Percentiles rank a stretch among this genome's conserved stretches.
phyloP scores from a whole-genome alignment of 176 grass and related monocot genomes.

The Triticum dicoccoides region DNA sequence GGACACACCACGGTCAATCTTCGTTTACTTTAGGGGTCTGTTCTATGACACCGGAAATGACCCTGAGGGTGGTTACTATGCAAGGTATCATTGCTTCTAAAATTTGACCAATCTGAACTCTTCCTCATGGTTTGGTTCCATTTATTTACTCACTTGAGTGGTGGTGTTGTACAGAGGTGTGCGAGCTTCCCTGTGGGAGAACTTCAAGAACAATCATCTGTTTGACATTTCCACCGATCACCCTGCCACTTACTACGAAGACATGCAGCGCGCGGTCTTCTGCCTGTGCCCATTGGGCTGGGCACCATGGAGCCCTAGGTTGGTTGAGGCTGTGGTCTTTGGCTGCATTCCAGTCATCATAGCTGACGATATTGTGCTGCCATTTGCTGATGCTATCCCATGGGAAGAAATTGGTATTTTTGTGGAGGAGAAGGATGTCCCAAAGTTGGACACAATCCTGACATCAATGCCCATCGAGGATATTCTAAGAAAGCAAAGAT shows the following conservation, averaged over 20 bases:
- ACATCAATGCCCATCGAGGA: constrained; percentile 82
- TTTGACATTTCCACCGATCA: constrained; percentile 96
- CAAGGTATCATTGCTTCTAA: constrained; percentile 54
- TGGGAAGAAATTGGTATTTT: constrained; percentile 97
- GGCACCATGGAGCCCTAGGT: constrained; percentile 96
- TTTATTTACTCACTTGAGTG: constrained; percentile 24
- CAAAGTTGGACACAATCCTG: constrained; percentile 80
- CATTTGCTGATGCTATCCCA: constrained; percentile 92
- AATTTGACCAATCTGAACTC: neutral
- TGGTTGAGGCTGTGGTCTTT: constrained; percentile 90
- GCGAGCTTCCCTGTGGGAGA: constrained; percentile 86
- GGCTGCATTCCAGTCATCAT: constrained; percentile 97
- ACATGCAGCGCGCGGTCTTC: constrained; percentile 92
- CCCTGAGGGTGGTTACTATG: constrained; percentile 93
- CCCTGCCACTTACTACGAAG: constrained; percentile 91
- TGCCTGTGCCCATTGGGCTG: constrained; percentile 93
- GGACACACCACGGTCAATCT: constrained; percentile 87
- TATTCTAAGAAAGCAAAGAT: constrained; percentile 91
- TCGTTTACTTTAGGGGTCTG: constrained; percentile 88
- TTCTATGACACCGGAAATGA: constrained; percentile 98
- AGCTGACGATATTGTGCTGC: constrained; percentile 89
- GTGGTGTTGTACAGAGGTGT: constrained; percentile 60
- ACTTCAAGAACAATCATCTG: constrained; percentile 94
- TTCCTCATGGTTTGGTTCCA: neutral
- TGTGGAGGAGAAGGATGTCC: constrained; percentile 83